Evolutionary conservation across 2,329 filamentous ascomycete species (phyloP).

Genomic region (Apiospora sp.): DNA sequence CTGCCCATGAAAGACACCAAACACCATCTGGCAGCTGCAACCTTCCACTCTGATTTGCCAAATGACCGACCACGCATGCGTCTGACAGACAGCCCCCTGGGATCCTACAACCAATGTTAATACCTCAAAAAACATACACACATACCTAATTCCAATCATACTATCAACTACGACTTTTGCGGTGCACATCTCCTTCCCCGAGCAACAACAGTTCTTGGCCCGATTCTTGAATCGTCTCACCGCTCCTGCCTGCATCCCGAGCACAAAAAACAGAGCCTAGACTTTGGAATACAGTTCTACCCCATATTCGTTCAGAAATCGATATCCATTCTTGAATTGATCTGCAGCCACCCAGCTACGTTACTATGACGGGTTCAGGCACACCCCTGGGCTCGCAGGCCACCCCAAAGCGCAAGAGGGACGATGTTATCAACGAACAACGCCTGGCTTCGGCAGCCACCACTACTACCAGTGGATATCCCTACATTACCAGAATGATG

Average conservation of each 20-base stretch:
- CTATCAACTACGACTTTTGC: background rate
- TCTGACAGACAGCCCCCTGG: background rate
- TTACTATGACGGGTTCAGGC: conserved; percentile 2
- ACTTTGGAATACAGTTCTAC: background rate
- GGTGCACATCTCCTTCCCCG: background rate
- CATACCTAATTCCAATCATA: background rate
- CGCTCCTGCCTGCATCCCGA: background rate
- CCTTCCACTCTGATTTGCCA: conserved; percentile 4
- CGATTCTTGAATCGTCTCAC: background rate
- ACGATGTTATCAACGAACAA: conserved; percentile 41
- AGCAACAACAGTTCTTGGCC: background rate
- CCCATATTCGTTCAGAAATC: conserved; percentile 29
- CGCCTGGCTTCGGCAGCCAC: conserved; percentile 12
- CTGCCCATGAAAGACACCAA: background rate
- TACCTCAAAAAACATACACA: background rate
- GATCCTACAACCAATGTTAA: background rate
- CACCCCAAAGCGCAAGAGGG: conserved; percentile 58
- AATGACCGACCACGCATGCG: background rate
- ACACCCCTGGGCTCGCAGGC: conserved; percentile 26
- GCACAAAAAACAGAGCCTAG: background rate
- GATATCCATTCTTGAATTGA: conserved; percentile 29
- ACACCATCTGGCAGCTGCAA: conserved; percentile 4
- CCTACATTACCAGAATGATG: conserved; percentile 33
- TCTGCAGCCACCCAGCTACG: conserved; percentile 15
- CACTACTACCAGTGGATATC: conserved; percentile 26